phyloP scores from a whole-genome alignment of 768 basidiomycete species.

The Tulasnella sp. region DNA sequence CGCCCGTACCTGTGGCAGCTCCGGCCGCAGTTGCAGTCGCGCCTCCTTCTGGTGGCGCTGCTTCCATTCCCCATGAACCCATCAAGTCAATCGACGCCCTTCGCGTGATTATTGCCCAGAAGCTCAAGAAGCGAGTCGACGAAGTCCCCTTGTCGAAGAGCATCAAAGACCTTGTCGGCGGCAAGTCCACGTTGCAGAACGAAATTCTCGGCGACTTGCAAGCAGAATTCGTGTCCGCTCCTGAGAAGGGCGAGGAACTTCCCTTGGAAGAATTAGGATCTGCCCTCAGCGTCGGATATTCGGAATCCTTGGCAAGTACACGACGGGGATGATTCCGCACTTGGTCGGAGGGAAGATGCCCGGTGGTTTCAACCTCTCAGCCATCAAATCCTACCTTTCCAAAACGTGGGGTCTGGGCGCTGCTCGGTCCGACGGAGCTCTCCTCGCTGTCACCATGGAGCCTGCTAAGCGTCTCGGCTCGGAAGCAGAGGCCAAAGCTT shows the following conservation, averaged over 20 bases:
- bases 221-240: slow-evolving; percentile 87
- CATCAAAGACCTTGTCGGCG: slow-evolving; percentile 97
- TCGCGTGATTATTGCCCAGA: slow-evolving; percentile 85
- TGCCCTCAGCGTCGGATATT: slow-evolving; percentile 68
- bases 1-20: slow-evolving; percentile 37
- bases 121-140: slow-evolving; percentile 88
- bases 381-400: slow-evolving; percentile 78
- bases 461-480: slow-evolving; percentile 88
- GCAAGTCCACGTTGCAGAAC: slow-evolving; percentile 97
- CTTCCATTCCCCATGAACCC: slow-evolving; percentile 80
- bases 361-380: slow-evolving; percentile 91
- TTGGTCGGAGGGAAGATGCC: slow-evolving; percentile 96
- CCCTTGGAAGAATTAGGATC: slow-evolving; percentile 93
- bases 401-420: slow-evolving; percentile 97
- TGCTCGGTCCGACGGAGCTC: slow-evolving; percentile 78
- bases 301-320: slow-evolving; percentile 92
- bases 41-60: slow-evolving; percentile 55
- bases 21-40: slow-evolving; percentile 34
- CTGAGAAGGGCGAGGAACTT: slow-evolving; percentile 97
- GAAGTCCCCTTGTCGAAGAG: slow-evolving; percentile 88
- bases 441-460: slow-evolving; percentile 86
- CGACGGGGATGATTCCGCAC: slow-evolving; percentile 80
- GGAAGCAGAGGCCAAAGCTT: slow-evolving; percentile 86
- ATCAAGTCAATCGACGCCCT: slow-evolving; percentile 87
- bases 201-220: slow-evolving; percentile 97